Evolutionary conservation across 176 grass and related monocot species (phyloP).

Genomic region (Poa annua): DNA sequence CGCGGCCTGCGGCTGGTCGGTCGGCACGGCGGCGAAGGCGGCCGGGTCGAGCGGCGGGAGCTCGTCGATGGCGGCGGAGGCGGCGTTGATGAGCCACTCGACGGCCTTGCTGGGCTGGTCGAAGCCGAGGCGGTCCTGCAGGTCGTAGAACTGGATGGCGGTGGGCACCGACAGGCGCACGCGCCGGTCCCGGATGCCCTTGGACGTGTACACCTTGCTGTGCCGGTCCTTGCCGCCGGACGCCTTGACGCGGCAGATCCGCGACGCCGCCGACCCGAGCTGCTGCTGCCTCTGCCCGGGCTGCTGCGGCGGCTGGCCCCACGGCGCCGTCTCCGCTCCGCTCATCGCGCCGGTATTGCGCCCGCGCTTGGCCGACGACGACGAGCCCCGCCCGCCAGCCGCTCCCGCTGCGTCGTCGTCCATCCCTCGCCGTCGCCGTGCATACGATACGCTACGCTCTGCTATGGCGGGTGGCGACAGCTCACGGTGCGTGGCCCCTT

Average conservation of each 20-base stretch:
- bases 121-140: constrained; percentile 84
- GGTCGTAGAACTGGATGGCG: constrained; percentile 92
- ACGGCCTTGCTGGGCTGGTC: constrained; percentile 93
- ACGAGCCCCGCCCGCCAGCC: not conserved
- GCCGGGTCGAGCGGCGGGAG: constrained; percentile 58
- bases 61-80: constrained; percentile 64
- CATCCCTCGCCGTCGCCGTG: constrained; percentile 24
- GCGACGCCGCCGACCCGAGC: constrained; percentile 40
- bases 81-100: constrained; percentile 91
- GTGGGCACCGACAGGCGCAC: constrained; percentile 81
- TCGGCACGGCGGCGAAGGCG: constrained; percentile 41
- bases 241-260: constrained; percentile 69
- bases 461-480: not conserved
- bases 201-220: constrained; percentile 91
- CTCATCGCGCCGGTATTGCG: constrained; percentile 19
- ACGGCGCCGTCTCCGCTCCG: not conserved
- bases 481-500: constrained; percentile 4
- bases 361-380: constrained; percentile 49
- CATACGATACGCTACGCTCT: constrained; percentile 47
- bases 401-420: constrained; percentile 35
- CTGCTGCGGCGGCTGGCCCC: constrained; percentile 36
- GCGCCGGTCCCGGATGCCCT: constrained; percentile 83
- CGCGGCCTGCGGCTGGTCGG: constrained; percentile 8
- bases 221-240: constrained; percentile 76
- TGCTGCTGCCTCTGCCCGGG: constrained; percentile 12